These are phyloP conservation scores for Colletotrichum somersetense DNA, from an alignment of 2,329 filamentous ascomycete species.

Conservation along the genomic window DNA sequence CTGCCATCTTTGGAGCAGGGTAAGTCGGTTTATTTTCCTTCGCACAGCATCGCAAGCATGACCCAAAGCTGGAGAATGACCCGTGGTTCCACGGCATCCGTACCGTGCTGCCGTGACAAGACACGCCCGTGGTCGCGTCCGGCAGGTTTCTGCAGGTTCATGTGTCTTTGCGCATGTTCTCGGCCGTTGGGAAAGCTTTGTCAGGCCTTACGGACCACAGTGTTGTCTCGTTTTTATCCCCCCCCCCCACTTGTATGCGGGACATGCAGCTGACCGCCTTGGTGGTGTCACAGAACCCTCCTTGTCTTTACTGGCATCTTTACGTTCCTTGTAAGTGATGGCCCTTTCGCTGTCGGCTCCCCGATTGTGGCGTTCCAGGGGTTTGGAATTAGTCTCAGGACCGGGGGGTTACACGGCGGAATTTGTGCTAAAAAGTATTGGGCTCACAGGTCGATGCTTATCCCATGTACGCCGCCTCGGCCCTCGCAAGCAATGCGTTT, in stretches of 20 bases:
- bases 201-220: slow-evolving; percentile 42
- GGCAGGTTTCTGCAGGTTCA: slow-evolving; percentile 31
- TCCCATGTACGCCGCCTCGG: slow-evolving; percentile 79
- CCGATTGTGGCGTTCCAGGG: slow-evolving; percentile 37
- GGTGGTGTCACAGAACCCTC: slow-evolving; percentile 68
- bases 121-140: slow-evolving; percentile 30
- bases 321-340: slow-evolving; percentile 80
- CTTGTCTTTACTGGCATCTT: slow-evolving; percentile 88
- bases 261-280: slow-evolving; percentile 50
- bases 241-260: slow-evolving; percentile 31
- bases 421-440: slow-evolving; percentile 30
- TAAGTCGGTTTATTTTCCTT: slow-evolving; percentile 57
- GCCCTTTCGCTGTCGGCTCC: slow-evolving; percentile 13
- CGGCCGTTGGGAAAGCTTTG: slow-evolving; percentile 50
- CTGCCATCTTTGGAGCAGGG: slow-evolving; percentile 77
- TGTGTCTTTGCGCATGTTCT: slow-evolving; percentile 22
- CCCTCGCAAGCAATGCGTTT: slow-evolving; percentile 87
- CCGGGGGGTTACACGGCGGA: slow-evolving; percentile 26
- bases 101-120: slow-evolving; percentile 28
- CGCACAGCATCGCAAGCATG: slow-evolving; percentile 38
- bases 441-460: slow-evolving; percentile 76
- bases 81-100: slow-evolving; percentile 28
- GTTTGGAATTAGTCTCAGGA: slow-evolving; percentile 38
- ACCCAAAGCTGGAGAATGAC: slow-evolving; percentile 38
- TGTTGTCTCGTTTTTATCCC: slow-evolving; percentile 50